These are phyloP conservation scores for Lachancea sp. DNA, from an alignment of 805 yeast genomes.

Conservation along the genomic window DNA sequence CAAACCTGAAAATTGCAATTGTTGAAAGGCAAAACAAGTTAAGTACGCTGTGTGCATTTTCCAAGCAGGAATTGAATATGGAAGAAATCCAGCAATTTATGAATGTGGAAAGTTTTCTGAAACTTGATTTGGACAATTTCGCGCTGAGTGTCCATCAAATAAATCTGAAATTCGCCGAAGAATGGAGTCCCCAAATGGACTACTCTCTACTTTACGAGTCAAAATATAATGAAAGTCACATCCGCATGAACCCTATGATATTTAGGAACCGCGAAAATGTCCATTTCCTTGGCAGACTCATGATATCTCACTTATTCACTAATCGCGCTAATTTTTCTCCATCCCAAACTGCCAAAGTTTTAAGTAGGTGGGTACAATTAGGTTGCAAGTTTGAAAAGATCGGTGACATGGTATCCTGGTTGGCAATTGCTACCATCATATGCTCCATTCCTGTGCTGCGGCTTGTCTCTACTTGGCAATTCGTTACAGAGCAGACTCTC, in stretches of 20 bases:
- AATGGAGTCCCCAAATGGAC: constrained; percentile 79
- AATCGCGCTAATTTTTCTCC: constrained; percentile 27
- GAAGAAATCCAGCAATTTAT: constrained; percentile 24
- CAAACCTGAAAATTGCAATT: constrained; percentile 47
- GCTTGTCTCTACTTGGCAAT: constrained; percentile 66
- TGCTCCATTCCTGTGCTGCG: constrained; percentile 80
- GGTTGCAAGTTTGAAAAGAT: constrained; percentile 69
- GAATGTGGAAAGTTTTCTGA: constrained; percentile 45
- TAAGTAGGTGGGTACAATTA: constrained; percentile 78
- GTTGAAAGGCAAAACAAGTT: constrained; percentile 44
- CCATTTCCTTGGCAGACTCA: constrained; percentile 71
- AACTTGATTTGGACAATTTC: constrained; percentile 45
- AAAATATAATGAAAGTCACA: constrained; percentile 26
- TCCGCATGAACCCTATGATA: constrained; percentile 62
- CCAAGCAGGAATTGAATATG: constrained; percentile 7
- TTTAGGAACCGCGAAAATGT: constrained; percentile 60
- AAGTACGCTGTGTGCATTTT: constrained; percentile 32
- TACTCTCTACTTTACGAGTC: constrained; percentile 62
- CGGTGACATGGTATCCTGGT: constrained; percentile 94
- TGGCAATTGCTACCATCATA: constrained; percentile 76
- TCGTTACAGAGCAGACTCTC: constrained; percentile 52
- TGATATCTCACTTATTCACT: constrained; percentile 61
- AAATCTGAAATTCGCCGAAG: constrained; percentile 54
- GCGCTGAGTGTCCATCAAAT: constrained; percentile 62
- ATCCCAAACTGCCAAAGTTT: constrained; percentile 49